These are phyloP conservation scores for Eimeria sp. DNA, from an alignment of 169 alveolate species.

Conservation along the genomic window DNA sequence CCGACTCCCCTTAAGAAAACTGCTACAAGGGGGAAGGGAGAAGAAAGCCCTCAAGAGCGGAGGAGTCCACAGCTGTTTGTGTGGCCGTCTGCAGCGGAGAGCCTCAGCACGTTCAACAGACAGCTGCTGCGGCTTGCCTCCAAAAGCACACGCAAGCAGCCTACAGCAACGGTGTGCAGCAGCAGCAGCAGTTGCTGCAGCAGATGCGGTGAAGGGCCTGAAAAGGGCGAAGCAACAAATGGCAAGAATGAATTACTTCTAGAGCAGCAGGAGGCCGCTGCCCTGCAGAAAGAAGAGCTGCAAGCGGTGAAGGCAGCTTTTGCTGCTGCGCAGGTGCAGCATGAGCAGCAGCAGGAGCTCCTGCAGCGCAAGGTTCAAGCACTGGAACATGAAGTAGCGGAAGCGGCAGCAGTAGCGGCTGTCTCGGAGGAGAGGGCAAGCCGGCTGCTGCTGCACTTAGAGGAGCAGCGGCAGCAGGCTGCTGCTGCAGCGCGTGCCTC, in stretches of 20 bases:
- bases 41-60: not conserved
- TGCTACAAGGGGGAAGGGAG: not conserved
- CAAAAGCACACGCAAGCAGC: not conserved
- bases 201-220: not conserved
- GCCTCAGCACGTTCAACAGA: not conserved
- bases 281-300: slow-evolving; percentile 19
- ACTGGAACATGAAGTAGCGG: not conserved
- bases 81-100: not conserved
- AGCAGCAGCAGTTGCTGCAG: not conserved
- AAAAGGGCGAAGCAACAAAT: not conserved
- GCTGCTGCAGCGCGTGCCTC: slow-evolving; percentile 60
- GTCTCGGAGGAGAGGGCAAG: slow-evolving; percentile 24
- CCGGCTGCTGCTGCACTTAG: slow-evolving; percentile 24
- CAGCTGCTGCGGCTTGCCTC: not conserved
- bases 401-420: slow-evolving; percentile 19
- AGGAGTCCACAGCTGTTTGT: not conserved
- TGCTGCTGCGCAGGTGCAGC: slow-evolving; percentile 52
- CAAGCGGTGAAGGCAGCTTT: not conserved
- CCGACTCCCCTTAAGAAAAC: not conserved
- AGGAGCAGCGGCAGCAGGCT: slow-evolving; percentile 57
- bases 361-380: slow-evolving; percentile 31
- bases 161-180: too few relatives aligned
- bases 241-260: not conserved
- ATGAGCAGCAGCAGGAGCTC: slow-evolving; percentile 58
- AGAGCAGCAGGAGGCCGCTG: slow-evolving; percentile 50